Evolutionary conservation across 495 filamentous ascomycete species (phyloP), one percentile per base, ranked within the genome.

Genomic region (Jackrogersella multiformis): DNA sequence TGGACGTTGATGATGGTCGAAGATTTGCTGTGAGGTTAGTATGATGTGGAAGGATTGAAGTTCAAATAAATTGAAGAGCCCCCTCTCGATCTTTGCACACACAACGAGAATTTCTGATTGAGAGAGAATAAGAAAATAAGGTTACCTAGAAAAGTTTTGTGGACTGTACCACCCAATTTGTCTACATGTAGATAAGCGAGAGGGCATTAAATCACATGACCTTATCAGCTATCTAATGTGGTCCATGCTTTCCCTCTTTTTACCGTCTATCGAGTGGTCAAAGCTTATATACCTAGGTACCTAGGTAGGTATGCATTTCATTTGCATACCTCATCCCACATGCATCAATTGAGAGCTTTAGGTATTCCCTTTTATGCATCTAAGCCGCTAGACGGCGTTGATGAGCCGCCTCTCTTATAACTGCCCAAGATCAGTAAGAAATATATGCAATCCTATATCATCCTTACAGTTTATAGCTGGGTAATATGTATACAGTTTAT

Each of bases 1-100:
- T 48, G 63, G 60, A 38, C 55, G 52, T 32, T 52, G 71, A 46
- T 67, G 73, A 76, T 74, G 73, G 73, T 69, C 73, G 39, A 59
- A 30, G 13, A 18, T 64, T 66, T 63, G 70, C 73, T 74, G 64
- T 68, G 53, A 61, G 69, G 69, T 77, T 77, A 73, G 72, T 71
- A 71, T 66, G 51, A 45, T 59, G 46, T 66, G 21, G 64, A 69
- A 69, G 49, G 62, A 70, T 69, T 66, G 70, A 69, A 62, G 61
- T 73, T 61, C 58, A 63, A 64, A 63, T 69, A n/a, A n/a, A n/a
- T n/a, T n/a, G n/a, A n/a, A n/a, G 45, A 56, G 61, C 34, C 66
- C 72, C 64, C 70, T 63, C 67, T 64, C 64, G 41, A 49, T 39
- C 39, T 54, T 72, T 64, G 66, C 53, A 69, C 7, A 30, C 26